Percentiles rank a stretch among this genome's conserved stretches.
Evolutionary conservation across 1,284 basidiomycete genomes (phyloP).

Genomic region (Exobasidium cylindrosporum): DNA sequence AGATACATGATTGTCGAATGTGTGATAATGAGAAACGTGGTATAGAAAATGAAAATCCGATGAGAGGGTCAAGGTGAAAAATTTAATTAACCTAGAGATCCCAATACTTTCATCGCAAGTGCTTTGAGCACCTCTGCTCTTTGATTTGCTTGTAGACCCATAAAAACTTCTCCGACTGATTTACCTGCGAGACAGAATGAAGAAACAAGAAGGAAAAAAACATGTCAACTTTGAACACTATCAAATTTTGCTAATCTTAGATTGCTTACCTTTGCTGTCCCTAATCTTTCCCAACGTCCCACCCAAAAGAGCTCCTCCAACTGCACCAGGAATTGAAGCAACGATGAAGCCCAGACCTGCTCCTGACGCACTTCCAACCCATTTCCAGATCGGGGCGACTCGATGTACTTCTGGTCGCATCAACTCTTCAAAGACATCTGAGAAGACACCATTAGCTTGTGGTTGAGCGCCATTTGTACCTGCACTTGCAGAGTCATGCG

Average conservation of each 20-base stretch:
- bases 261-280: constrained; percentile 55
- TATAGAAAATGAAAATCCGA: background rate
- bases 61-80: background rate
- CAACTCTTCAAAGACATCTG: constrained; percentile 51
- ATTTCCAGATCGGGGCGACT: constrained; percentile 31
- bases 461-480: constrained; percentile 5
- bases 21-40: background rate
- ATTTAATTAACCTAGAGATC: background rate
- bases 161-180: constrained; percentile 68
- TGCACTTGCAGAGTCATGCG: background rate
- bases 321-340: constrained; percentile 31
- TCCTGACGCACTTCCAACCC: constrained; percentile 45
- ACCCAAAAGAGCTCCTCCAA: constrained; percentile 50
- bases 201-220: too few relatives aligned
- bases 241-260: too few relatives aligned
- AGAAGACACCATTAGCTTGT: constrained; percentile 41
- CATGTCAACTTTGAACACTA: too few relatives aligned
- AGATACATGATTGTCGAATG: background rate
- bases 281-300: constrained; percentile 47
- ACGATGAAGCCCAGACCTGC: constrained; percentile 49
- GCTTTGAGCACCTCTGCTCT: constrained; percentile 78
- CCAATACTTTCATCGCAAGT: constrained; percentile 80
- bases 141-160: constrained; percentile 72
- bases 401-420: constrained; percentile 51
- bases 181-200: too few relatives aligned